phyloP scores from a whole-genome alignment of 2,329 filamentous ascomycete genomes.

The Diatrype stigma region DNA sequence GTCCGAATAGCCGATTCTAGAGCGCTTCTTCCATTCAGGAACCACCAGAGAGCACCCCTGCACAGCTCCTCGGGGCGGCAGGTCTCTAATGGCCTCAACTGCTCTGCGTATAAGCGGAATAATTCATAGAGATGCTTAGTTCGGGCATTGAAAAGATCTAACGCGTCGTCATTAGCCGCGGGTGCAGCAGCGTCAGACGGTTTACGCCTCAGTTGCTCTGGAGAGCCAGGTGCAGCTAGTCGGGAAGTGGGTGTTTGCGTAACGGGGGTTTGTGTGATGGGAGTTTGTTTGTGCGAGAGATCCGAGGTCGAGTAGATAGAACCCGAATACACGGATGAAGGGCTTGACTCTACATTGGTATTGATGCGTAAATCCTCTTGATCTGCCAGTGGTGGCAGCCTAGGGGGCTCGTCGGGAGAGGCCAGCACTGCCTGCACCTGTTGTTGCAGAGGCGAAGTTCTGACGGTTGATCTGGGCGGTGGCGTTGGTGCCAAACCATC shows the following conservation, averaged over 20 bases:
- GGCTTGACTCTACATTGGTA: constrained; percentile 16
- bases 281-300: constrained; percentile 22
- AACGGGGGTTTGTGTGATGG: constrained; percentile 20
- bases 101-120: constrained; percentile 74
- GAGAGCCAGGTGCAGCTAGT: constrained; percentile 13
- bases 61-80: constrained; percentile 65
- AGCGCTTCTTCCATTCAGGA: constrained; percentile 72
- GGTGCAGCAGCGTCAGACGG: constrained; percentile 36
- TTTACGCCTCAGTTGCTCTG: constrained; percentile 26
- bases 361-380: constrained; percentile 22
- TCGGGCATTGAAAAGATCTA: constrained; percentile 65
- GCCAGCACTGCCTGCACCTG: constrained; percentile 13
- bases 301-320: constrained; percentile 25
- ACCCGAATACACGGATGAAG: constrained; percentile 20
- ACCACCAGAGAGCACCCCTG: constrained; percentile 82
- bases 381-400: constrained; percentile 14
- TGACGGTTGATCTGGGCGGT: constrained; percentile 7
- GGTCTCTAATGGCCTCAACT: constrained; percentile 60
- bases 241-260: constrained; percentile 19
- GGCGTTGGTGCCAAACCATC: constrained; percentile 22
- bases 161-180: constrained; percentile 58
- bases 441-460: constrained; percentile 14
- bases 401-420: constrained; percentile 13
- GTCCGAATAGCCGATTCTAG: constrained; percentile 70
- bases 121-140: constrained; percentile 71